Percentiles rank a stretch among this genome's conserved stretches.
Evolutionary conservation across 192 early-diverging fungal species (phyloP).

Genomic region (Chytriomyces hyalinus): DNA sequence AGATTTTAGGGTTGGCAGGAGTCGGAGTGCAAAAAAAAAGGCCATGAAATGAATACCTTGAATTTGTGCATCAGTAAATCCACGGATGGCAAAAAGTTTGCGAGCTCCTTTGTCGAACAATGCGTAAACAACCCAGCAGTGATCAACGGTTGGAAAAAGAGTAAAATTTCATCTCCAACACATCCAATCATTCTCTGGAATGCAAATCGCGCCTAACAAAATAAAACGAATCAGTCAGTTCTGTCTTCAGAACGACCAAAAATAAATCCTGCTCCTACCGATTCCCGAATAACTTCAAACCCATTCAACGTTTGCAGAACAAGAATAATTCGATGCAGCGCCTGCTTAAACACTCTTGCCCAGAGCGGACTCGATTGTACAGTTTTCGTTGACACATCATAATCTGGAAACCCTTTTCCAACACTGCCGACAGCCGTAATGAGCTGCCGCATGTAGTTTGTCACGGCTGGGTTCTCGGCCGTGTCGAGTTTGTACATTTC

Average conservation of each 20-base stretch:
- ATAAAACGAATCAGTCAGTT: slow-evolving; percentile 3
- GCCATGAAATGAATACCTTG: slow-evolving; percentile 67
- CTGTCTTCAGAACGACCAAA: slow-evolving; percentile 3
- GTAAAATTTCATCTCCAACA: slow-evolving; percentile 81
- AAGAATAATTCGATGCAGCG: slow-evolving; percentile 66
- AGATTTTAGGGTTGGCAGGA: slow-evolving; percentile 57
- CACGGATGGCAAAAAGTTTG: slow-evolving; percentile 87
- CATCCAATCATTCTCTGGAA: slow-evolving; percentile 87
- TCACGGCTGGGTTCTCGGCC: slow-evolving; percentile 69
- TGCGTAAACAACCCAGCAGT: slow-evolving; percentile 73
- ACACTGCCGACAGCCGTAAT: slow-evolving; percentile 84
- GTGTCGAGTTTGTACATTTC: slow-evolving; percentile 65
- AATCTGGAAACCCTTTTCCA: slow-evolving; percentile 78
- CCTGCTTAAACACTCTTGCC: slow-evolving; percentile 78
- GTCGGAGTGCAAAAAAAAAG: slow-evolving; percentile 39
- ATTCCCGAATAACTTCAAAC: slow-evolving; percentile 51
- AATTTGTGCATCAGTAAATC: slow-evolving; percentile 87
- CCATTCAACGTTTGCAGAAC: slow-evolving; percentile 48
- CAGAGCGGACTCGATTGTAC: slow-evolving; percentile 55
- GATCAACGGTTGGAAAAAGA: slow-evolving; percentile 79
- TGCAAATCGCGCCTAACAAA: slow-evolving; percentile 53
- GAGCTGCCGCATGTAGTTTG: slow-evolving; percentile 80
- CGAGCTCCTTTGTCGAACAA: slow-evolving; percentile 76
- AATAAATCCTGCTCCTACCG: slow-evolving; percentile 60
- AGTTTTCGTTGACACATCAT: slow-evolving; percentile 33